phyloP scores from a whole-genome alignment of 306 rosid genomes.

The Rosa multiflora region DNA sequence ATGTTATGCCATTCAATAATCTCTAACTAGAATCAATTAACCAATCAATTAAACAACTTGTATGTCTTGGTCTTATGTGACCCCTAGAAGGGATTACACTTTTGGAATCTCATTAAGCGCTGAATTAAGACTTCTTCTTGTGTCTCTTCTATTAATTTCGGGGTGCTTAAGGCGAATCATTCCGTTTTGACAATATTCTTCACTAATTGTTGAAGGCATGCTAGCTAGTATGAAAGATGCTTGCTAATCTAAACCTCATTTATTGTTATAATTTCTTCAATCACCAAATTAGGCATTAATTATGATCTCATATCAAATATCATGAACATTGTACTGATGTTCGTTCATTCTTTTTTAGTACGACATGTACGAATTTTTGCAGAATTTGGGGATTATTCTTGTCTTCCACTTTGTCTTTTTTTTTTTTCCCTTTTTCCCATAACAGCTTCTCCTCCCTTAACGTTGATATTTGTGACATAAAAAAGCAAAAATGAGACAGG shows the following conservation, averaged over 20 bases:
- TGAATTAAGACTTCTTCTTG: not conserved
- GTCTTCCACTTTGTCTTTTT: not conserved
- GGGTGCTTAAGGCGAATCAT: not conserved
- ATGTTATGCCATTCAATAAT: constrained; percentile 4
- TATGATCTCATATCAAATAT: not conserved
- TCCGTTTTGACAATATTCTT: not conserved
- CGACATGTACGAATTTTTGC: not conserved
- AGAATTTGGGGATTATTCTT: constrained; percentile 16
- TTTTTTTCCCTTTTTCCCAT: not conserved
- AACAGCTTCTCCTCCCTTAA: not conserved
- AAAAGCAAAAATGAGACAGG: not conserved
- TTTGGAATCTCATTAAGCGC: not conserved
- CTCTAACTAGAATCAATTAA: not conserved
- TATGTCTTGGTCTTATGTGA: not conserved
- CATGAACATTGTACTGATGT: not conserved
- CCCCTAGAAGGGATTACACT: not conserved
- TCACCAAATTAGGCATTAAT: not conserved
- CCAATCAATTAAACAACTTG: constrained; percentile 1
- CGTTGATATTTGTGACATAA: constrained; percentile 21
- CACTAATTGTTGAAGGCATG: not conserved
- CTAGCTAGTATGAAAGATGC: not conserved
- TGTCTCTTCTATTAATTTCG: not conserved
- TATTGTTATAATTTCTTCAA: not conserved
- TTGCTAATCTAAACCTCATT: not conserved
- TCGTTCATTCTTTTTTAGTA: not conserved